Base-by-base conservation (phyloP, 768 basidiomycete genomes). In the Plicaturopsis crispa region DNA sequence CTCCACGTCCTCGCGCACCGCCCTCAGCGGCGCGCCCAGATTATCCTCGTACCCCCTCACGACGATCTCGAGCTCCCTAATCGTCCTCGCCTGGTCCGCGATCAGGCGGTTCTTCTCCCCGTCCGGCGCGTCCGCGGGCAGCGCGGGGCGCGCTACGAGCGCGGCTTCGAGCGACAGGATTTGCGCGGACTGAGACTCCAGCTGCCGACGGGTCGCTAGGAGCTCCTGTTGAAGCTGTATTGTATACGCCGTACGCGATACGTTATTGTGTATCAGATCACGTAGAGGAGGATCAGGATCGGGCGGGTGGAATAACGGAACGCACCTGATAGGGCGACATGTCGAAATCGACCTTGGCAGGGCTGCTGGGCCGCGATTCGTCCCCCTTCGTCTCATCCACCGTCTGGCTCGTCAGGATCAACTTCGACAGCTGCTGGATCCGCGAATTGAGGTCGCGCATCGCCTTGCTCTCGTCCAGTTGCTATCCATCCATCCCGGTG, bases 291-390 rank as follows among this genome's bases (percentile, higher is more conserved):
- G n/a, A n/a, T n/a, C n/a, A n/a, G n/a, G n/a, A n/a, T n/a, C n/a
- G n/a, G n/a, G n/a, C n/a, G n/a, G n/a, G n/a, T n/a, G n/a, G n/a
- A n/a, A n/a, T n/a, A n/a, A n/a, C n/a, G n/a, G n/a, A n/a, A 52
- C 65, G 41, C 33, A 84, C 83, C 65, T 90, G 82, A 45, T 89
- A 89, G 2, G 87, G 84, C 1, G 85, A 77, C 77, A 86, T 78
- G 53, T 91, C 86, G 49, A 90, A 93, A 56, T 93, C 87, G 22
- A 96, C 65, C 64, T 93, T 94, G 39, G 73, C 73, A 0, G 92
- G 92, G 58, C 89, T 92, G 5, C 68, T 69, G 1, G 91, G 84
- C 13, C 85, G 68, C 18, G 84, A 82, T 36, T 84, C 82, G 39
- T 77, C 78, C 33, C 75, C 78, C 44, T 69, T 75, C 36, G 48